These are phyloP conservation scores for Tremella mesenterica DNA, from an alignment of 768 basidiomycete genomes.

Conservation along the genomic window DNA sequence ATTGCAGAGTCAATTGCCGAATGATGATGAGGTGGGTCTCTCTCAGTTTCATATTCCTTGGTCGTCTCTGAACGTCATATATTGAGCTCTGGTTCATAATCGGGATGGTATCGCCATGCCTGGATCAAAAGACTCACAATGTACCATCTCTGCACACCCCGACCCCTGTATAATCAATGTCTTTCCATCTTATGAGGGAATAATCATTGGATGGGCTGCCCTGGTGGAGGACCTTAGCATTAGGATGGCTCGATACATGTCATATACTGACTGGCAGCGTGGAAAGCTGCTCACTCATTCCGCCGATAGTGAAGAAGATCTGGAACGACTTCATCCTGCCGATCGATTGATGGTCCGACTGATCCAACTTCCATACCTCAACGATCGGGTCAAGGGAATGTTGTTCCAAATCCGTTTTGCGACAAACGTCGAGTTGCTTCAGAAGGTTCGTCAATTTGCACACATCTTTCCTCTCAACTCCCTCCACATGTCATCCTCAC, in stretches of 20 bases:
- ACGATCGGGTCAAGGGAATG: conserved; percentile 89
- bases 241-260: background rate
- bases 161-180: too few species aligned
- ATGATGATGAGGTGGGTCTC: conserved; percentile 68
- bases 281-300: conserved; percentile 51
- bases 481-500: conserved; percentile 8
- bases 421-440: conserved; percentile 69
- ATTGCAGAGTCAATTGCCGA: conserved; percentile 75
- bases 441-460: conserved; percentile 54
- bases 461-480: background rate
- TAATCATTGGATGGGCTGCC: too few species aligned
- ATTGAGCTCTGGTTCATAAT: too few species aligned
- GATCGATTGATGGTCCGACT: conserved; percentile 95
- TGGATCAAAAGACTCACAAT: too few species aligned
- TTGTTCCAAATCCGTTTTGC: conserved; percentile 80
- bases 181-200: too few species aligned
- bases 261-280: background rate
- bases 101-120: too few species aligned
- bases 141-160: too few species aligned
- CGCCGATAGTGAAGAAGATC: conserved; percentile 67
- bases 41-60: background rate
- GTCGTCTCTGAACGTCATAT: background rate
- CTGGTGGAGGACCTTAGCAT: too few species aligned
- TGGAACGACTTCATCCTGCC: conserved; percentile 80
- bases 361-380: conserved; percentile 84